These are phyloP conservation scores for Zarea fungicola DNA, from an alignment of 2,329 filamentous ascomycete genomes.

Conservation along the genomic window DNA sequence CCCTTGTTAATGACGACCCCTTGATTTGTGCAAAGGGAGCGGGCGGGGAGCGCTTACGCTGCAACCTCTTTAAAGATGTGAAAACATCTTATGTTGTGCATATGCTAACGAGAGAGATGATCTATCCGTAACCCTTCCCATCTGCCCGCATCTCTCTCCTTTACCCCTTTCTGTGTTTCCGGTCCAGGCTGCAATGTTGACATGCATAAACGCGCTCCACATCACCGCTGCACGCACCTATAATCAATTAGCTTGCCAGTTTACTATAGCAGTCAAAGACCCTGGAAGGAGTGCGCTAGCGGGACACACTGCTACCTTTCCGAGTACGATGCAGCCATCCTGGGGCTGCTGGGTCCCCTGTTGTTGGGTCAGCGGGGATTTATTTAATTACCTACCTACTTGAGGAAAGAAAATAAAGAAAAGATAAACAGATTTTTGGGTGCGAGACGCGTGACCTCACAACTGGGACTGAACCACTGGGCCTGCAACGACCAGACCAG, in stretches of 20 bases:
- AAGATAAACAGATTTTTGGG: neutral
- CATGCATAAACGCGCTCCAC: conserved; percentile 11
- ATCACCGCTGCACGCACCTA: neutral
- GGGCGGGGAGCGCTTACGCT: neutral
- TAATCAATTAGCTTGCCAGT: too few relatives aligned
- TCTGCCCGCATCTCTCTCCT: neutral
- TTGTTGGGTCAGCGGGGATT: conserved; percentile 8
- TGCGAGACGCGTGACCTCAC: neutral
- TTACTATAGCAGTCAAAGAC: too few relatives aligned
- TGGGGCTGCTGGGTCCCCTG: too few relatives aligned
- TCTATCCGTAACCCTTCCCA: neutral
- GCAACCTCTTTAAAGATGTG: neutral
- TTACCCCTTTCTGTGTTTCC: neutral
- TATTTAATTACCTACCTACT: neutral
- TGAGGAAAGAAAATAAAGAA: conserved; percentile 11
- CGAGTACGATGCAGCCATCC: too few relatives aligned
- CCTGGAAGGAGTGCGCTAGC: too few relatives aligned
- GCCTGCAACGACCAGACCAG: neutral
- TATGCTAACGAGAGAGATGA: conserved; percentile 4
- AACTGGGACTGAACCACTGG: too few relatives aligned
- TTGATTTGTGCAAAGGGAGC: neutral
- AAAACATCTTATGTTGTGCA: conserved; percentile 6
- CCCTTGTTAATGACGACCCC: too few relatives aligned
- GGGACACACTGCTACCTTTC: too few relatives aligned
- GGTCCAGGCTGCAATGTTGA: conserved; percentile 9